Percentiles rank a stretch among this genome's conserved stretches.
Conservation (phyloP, 345 rosid genomes). For the Laguncularia racemosa region DNA sequence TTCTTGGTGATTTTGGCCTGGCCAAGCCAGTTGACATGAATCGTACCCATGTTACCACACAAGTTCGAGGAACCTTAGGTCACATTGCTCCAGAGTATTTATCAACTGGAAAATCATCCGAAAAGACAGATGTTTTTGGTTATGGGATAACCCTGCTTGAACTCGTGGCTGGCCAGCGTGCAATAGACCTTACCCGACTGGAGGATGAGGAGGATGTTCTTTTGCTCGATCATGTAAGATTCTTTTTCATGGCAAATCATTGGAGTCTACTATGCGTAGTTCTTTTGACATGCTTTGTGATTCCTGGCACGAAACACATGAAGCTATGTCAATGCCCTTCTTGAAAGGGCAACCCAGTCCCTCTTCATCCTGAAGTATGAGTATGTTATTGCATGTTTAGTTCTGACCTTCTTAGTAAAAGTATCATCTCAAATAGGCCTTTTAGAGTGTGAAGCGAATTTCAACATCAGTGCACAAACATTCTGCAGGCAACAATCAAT, state of each 20-base stretch:
- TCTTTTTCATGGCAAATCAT: neutral
- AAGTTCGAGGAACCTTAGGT: slow-evolving; percentile 87
- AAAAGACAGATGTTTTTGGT: slow-evolving; percentile 86
- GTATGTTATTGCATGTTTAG: too few species aligned
- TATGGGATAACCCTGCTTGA: slow-evolving; percentile 88
- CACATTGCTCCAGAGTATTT: slow-evolving; percentile 92
- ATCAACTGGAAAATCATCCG: slow-evolving; percentile 81
- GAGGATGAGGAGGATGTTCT: slow-evolving; percentile 93
- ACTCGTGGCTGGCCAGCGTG: slow-evolving; percentile 87
- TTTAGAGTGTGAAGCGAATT: too few species aligned
- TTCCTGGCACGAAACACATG: too few species aligned
- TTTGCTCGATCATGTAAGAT: slow-evolving; percentile 80
- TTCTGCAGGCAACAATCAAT: too few species aligned
- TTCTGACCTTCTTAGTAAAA: too few species aligned
- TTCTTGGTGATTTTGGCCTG: slow-evolving; percentile 84
- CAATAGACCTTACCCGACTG: slow-evolving; percentile 72
- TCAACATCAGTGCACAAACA: too few species aligned
- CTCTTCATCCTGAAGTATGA: too few species aligned
- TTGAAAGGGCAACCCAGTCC: too few species aligned
- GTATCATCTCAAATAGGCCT: too few species aligned
- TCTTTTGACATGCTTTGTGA: too few species aligned
- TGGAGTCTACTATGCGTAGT: too few species aligned
- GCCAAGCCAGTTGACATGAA: slow-evolving; percentile 62
- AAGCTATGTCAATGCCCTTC: too few species aligned
- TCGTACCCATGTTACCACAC: slow-evolving; percentile 79